These are phyloP conservation scores for Epichloe festucae DNA, from an alignment of 2,329 filamentous ascomycete species.

Conservation along the genomic window DNA sequence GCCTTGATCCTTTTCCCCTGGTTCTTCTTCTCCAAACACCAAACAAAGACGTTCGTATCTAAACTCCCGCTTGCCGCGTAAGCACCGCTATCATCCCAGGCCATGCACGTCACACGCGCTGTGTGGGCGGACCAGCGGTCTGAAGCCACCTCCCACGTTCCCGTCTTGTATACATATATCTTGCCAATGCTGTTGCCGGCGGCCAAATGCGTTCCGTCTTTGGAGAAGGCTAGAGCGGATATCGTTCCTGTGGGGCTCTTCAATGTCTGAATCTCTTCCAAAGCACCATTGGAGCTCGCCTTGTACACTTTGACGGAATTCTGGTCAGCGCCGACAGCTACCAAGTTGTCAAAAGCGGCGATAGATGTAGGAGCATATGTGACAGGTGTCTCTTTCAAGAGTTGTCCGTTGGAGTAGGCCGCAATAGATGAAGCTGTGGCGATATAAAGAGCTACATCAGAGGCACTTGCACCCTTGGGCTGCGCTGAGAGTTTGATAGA, in stretches of 20 bases:
- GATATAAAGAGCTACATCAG: conserved; percentile 40
- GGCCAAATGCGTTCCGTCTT: conserved; percentile 63
- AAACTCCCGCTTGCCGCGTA: conserved; percentile 74
- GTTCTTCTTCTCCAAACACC: conserved; percentile 66
- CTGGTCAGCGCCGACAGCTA: conserved; percentile 66
- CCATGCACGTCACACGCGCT: conserved; percentile 41
- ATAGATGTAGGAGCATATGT: conserved; percentile 57
- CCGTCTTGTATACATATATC: conserved; percentile 62
- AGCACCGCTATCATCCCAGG: conserved; percentile 68
- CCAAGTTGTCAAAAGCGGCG: conserved; percentile 50
- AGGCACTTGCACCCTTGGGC: conserved; percentile 59
- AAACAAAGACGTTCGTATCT: conserved; percentile 86
- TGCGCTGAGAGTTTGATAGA: conserved; percentile 60
- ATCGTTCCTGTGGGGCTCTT: conserved; percentile 58
- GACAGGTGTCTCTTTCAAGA: conserved; percentile 45
- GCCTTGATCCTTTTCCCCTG: conserved; percentile 77
- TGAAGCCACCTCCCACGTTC: conserved; percentile 56
- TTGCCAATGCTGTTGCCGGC: conserved; percentile 76
- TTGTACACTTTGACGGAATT: conserved; percentile 64
- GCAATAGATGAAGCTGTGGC: conserved; percentile 39
- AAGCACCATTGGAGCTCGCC: conserved; percentile 38
- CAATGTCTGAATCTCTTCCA: conserved; percentile 43
- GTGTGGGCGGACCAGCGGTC: conserved; percentile 57
- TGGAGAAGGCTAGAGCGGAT: conserved; percentile 73
- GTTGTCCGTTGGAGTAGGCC: conserved; percentile 46